A percentile compares a stretch with the other conserved stretches of the same genome.
Conservation (phyloP, 2,329 filamentous ascomycete species). For the Claviceps sp. region DNA sequence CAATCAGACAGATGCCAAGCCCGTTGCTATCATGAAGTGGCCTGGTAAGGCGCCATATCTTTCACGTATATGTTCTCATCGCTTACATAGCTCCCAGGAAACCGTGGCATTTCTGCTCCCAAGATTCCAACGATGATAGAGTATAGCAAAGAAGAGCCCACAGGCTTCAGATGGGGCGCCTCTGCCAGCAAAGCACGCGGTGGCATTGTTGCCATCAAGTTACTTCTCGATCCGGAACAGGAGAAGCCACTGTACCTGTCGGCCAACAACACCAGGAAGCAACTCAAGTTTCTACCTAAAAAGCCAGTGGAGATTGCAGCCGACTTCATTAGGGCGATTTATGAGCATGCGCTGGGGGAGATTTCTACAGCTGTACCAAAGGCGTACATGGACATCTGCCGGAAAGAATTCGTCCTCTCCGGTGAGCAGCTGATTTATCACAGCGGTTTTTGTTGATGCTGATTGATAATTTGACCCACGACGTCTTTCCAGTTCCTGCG, state of each 20-base stretch:
- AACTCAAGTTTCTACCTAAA: conserved; percentile 8
- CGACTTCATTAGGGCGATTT: conserved; percentile 5
- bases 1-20: conserved; percentile 11
- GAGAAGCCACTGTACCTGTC: conserved; percentile 7
- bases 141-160: conserved; percentile 21
- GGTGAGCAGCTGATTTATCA: conserved; percentile 13
- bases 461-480: not conserved
- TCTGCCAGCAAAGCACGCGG: conserved; percentile 1
- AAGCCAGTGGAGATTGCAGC: conserved; percentile 7
- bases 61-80: conserved; percentile 22
- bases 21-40: conserved; percentile 18
- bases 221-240: conserved; percentile 9
- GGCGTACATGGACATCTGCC: conserved; percentile 7
- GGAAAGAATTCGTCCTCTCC: conserved; percentile 27
- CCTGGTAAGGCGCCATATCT: conserved; percentile 7
- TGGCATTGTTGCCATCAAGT: conserved; percentile 9
- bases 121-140: conserved; percentile 11
- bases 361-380: conserved; percentile 16
- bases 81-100: conserved; percentile 26
- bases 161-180: conserved; percentile 22
- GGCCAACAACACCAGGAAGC: not conserved
- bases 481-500: conserved; percentile 34
- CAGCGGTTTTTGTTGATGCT: not conserved
- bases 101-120: conserved; percentile 26
- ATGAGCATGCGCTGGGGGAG: conserved; percentile 22